Conservation (phyloP, 2,329 filamentous ascomycete genomes). For the Stagonosporopsis tanaceti region DNA sequence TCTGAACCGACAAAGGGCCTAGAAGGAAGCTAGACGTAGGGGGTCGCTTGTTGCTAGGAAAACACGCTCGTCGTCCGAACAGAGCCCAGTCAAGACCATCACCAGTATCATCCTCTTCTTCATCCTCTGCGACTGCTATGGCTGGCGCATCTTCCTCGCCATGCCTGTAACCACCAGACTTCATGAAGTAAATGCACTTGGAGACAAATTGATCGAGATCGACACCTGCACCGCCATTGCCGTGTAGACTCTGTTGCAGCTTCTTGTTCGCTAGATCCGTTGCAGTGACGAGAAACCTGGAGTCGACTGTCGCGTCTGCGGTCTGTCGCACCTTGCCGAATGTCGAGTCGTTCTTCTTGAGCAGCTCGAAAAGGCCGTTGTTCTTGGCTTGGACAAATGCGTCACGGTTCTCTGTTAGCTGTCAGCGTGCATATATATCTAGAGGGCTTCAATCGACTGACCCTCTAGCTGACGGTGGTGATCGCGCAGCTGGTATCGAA, state of each 20-base stretch:
- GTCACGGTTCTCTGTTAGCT: conserved; percentile 68
- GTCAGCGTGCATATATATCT: background rate
- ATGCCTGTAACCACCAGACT: conserved; percentile 57
- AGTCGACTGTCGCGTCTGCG: conserved; percentile 88
- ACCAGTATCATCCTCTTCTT: conserved; percentile 70
- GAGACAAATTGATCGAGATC: conserved; percentile 92
- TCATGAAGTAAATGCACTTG: conserved; percentile 90
- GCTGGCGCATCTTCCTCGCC: conserved; percentile 62
- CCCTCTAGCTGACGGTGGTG: conserved; percentile 69
- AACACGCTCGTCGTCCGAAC: conserved; percentile 78
- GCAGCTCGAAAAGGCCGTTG: conserved; percentile 68
- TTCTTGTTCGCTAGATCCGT: conserved; percentile 84
- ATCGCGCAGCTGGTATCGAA: conserved; percentile 75
- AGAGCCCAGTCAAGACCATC: conserved; percentile 84
- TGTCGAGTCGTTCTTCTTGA: conserved; percentile 71
- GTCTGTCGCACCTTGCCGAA: conserved; percentile 82
- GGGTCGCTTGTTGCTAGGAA: conserved; percentile 76
- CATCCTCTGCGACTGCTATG: conserved; percentile 60
- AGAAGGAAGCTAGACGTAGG: conserved; percentile 84
- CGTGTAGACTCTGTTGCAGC: conserved; percentile 75
- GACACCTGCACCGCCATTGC: conserved; percentile 75
- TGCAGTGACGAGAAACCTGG: conserved; percentile 80
- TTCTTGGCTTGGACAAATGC: conserved; percentile 74
- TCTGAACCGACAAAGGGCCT: conserved; percentile 88
- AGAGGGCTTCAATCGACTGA: conserved; percentile 37